These are phyloP conservation scores for Euphorbia tirucalli DNA, from an alignment of 345 rosid species.

Conservation along the genomic window DNA sequence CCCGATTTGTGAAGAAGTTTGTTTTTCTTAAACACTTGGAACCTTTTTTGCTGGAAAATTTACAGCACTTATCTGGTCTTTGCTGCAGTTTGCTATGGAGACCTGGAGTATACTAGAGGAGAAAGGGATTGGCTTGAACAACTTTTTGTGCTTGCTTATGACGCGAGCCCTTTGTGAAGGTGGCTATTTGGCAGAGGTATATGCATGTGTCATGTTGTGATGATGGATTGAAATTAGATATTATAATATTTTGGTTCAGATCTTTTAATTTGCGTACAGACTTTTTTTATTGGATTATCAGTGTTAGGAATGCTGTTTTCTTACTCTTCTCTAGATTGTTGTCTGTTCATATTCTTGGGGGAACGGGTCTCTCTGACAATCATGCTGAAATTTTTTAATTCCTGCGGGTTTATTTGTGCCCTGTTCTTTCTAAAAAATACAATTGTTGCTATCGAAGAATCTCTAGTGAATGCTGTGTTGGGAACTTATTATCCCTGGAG, in stretches of 20 bases:
- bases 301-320: neutral
- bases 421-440: constrained; percentile 6
- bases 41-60: constrained; percentile 4
- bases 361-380: neutral
- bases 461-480: constrained; percentile 1
- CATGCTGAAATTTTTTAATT: neutral
- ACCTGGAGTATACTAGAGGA: constrained; percentile 68
- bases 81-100: constrained; percentile 79
- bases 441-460: neutral
- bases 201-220: neutral
- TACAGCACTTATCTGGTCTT: constrained; percentile 19
- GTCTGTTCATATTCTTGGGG: constrained; percentile 6
- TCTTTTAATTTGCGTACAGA: neutral
- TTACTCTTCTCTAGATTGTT: constrained; percentile 5
- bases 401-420: constrained; percentile 3
- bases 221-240: neutral
- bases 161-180: constrained; percentile 71
- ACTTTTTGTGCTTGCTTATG: constrained; percentile 49
- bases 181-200: constrained; percentile 79
- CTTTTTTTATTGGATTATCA: neutral
- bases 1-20: no score
- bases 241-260: neutral
- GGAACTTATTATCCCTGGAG: constrained; percentile 7
- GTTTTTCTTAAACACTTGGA: neutral
- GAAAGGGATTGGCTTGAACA: constrained; percentile 43